These are phyloP conservation scores for Aspergillus latus DNA, from an alignment of 2,329 filamentous ascomycete genomes.

Conservation along the genomic window DNA sequence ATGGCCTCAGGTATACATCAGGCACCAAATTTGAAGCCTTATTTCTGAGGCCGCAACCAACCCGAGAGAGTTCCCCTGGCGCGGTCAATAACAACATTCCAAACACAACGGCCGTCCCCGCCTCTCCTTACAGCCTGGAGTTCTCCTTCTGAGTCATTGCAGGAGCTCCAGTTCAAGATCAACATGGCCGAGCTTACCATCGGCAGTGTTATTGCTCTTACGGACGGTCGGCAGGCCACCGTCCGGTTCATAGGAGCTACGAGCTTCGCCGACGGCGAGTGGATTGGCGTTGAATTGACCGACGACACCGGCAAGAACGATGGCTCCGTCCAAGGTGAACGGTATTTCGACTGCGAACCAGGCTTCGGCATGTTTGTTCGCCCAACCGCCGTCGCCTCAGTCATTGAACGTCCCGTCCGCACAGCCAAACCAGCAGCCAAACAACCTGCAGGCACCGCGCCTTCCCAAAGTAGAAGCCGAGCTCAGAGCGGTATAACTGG, in stretches of 20 bases:
- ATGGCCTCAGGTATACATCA: neutral
- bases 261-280: constrained; percentile 76
- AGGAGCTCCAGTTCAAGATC: constrained; percentile 16
- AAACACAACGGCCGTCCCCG: constrained; percentile 12
- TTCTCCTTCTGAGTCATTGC: constrained; percentile 10
- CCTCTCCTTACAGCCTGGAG: constrained; percentile 4
- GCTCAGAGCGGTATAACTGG: constrained; percentile 41
- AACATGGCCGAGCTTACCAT: constrained; percentile 40
- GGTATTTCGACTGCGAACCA: constrained; percentile 78
- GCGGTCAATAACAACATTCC: constrained; percentile 17
- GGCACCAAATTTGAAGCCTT: neutral
- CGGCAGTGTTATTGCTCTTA: constrained; percentile 76
- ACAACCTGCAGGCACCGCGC: constrained; percentile 18
- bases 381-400: constrained; percentile 64
- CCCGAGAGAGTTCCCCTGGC: constrained; percentile 14
- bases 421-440: constrained; percentile 41
- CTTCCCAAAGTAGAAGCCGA: constrained; percentile 35
- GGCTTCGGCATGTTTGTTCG: constrained; percentile 83
- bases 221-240: constrained; percentile 71
- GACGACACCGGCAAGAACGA: constrained; percentile 87
- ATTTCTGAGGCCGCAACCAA: constrained; percentile 19
- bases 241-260: constrained; percentile 82
- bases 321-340: constrained; percentile 80
- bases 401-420: constrained; percentile 40
- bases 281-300: constrained; percentile 86